phyloP scores from a whole-genome alignment of 2,329 filamentous ascomycete species.

The Shiraia sp. region DNA sequence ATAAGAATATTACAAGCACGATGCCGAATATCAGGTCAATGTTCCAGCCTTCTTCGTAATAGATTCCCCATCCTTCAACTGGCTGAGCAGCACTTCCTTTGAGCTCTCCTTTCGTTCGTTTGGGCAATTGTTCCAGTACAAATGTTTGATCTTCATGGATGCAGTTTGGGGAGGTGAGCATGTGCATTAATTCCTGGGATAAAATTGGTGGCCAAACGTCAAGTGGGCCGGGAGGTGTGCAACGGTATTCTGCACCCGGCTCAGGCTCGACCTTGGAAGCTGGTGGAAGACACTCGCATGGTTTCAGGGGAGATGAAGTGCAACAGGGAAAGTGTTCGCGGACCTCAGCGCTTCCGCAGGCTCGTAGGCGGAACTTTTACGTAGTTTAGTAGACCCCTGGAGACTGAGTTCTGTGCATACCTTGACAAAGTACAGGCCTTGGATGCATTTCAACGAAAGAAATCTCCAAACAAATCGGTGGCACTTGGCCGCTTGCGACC shows the following conservation, averaged over 20 bases:
- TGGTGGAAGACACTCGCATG: conserved; percentile 22
- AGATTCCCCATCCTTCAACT: conserved; percentile 25
- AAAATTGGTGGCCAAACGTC: conserved; percentile 13
- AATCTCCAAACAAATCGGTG: conserved; percentile 4
- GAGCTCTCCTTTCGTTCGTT: conserved; percentile 15
- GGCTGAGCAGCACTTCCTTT: conserved; percentile 8
- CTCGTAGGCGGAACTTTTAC: conserved; percentile 11
- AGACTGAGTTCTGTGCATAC: too few relatives aligned
- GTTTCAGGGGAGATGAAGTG: neutral
- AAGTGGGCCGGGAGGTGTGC: conserved; percentile 11
- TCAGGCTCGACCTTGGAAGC: conserved; percentile 15
- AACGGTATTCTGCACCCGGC: conserved; percentile 18
- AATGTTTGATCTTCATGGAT: conserved; percentile 13
- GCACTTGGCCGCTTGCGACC: neutral
- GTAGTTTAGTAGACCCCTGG: too few relatives aligned
- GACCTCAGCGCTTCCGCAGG: conserved; percentile 15
- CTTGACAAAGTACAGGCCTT: conserved; percentile 15
- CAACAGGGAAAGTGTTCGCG: conserved; percentile 14
- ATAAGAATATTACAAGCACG: conserved; percentile 10
- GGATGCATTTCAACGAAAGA: conserved; percentile 10
- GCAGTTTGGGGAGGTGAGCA: conserved; percentile 16
- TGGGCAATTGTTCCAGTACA: conserved; percentile 20
- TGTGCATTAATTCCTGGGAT: conserved; percentile 16
- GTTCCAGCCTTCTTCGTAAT: conserved; percentile 23
- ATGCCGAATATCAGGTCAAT: conserved; percentile 7